phyloP scores from a whole-genome alignment of 148 eudicot species.

The Rhododendron vialii region DNA sequence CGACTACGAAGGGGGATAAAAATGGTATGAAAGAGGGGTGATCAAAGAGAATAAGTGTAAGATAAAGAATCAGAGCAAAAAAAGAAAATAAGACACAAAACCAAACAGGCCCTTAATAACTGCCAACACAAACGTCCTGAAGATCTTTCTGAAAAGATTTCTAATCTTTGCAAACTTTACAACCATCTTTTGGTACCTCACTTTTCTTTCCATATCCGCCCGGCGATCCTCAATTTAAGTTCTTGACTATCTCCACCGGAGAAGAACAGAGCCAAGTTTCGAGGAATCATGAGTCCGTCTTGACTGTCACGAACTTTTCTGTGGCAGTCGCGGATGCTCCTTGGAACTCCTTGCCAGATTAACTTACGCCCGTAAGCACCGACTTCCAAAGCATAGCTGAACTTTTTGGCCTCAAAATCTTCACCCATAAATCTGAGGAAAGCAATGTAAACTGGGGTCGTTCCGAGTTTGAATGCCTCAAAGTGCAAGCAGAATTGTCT shows the following conservation, averaged over 20 bases:
- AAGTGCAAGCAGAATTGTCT: constrained; percentile 51
- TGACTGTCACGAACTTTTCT: constrained; percentile 47
- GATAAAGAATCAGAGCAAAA: too few species aligned
- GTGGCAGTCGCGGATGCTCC: constrained; percentile 58
- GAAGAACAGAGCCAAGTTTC: constrained; percentile 47
- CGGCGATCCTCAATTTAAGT: constrained; percentile 44
- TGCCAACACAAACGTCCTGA: neutral
- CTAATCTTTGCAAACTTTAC: neutral
- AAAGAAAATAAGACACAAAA: neutral
- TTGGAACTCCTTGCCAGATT: constrained; percentile 57
- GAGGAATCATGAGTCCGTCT: constrained; percentile 56
- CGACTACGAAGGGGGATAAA: too few species aligned
- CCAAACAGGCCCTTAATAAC: neutral
- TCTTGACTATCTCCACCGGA: constrained; percentile 45
- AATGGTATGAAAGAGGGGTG: too few species aligned
- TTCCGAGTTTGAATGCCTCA: constrained; percentile 54
- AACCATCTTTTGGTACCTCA: neutral
- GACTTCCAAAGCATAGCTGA: constrained; percentile 47
- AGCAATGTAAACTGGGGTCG: constrained; percentile 52
- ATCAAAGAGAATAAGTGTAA: neutral
- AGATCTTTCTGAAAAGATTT: neutral
- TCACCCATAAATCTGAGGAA: constrained; percentile 66
- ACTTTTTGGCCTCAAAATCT: constrained; percentile 47
- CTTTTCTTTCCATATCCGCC: constrained; percentile 47
- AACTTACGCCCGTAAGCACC: constrained; percentile 44